Conservation (phyloP, 768 basidiomycete genomes). For the Phylloporus sp. region DNA sequence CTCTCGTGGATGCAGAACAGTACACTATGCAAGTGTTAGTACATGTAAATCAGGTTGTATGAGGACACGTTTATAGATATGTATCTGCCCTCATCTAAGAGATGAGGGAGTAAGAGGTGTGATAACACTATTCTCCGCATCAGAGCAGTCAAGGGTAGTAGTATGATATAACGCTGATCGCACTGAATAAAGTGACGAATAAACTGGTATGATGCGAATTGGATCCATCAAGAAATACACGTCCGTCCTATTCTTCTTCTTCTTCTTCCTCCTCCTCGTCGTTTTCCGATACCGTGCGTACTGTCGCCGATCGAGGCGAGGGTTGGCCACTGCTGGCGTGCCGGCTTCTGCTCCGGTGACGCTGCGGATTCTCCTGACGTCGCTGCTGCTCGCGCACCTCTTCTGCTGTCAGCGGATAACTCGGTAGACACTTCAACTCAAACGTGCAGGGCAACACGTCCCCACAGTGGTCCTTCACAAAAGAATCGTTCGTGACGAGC, state of each 20-base stretch:
- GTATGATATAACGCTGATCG: background rate
- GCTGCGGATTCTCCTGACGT: constrained; percentile 24
- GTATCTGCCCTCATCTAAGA: too few species aligned
- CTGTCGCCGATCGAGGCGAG: constrained; percentile 16
- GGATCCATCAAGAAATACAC: constrained; percentile 1
- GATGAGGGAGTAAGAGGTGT: too few species aligned
- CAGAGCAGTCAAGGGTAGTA: background rate
- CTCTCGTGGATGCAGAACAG: too few species aligned
- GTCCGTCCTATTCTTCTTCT: constrained; percentile 5
- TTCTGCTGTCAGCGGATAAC: constrained; percentile 45
- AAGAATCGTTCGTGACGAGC: constrained; percentile 41
- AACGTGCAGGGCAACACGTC: constrained; percentile 56
- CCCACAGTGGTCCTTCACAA: constrained; percentile 43
- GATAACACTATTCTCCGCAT: background rate
- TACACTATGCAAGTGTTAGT: too few species aligned
- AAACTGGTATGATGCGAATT: constrained; percentile 12
- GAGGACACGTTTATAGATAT: too few species aligned
- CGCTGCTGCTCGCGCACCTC: constrained; percentile 49
- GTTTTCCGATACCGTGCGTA: constrained; percentile 9
- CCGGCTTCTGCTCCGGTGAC: constrained; percentile 22
- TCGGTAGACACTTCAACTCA: constrained; percentile 48
- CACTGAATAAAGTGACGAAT: constrained; percentile 27
- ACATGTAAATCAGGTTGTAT: too few species aligned
- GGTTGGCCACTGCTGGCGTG: constrained; percentile 11
- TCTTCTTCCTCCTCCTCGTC: constrained; percentile 12